These are phyloP conservation scores for Penicillium sp. DNA, from an alignment of 2,329 filamentous ascomycete species.

Conservation along the genomic window DNA sequence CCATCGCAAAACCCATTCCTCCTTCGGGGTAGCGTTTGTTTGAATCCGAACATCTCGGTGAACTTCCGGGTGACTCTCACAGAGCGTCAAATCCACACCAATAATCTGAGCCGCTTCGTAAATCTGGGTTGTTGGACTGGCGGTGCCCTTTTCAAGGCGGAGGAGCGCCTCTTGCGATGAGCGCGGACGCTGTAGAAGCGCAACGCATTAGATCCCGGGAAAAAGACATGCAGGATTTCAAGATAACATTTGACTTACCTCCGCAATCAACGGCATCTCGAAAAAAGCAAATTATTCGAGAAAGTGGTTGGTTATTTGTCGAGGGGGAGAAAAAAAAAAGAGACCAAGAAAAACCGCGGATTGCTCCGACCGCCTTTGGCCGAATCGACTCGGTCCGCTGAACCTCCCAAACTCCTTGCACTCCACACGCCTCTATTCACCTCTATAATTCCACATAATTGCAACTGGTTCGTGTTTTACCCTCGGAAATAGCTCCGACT, in stretches of 20 bases:
- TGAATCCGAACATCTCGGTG: constrained; percentile 25
- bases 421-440: constrained; percentile 19
- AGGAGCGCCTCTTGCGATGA: constrained; percentile 47
- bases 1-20: constrained; percentile 69
- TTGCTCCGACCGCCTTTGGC: constrained; percentile 44
- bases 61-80: constrained; percentile 33
- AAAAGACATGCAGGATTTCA: not conserved
- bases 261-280: constrained; percentile 38
- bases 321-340: constrained; percentile 20
- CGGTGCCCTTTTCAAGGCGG: constrained; percentile 47
- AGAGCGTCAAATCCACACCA: constrained; percentile 39
- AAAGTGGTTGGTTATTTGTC: constrained; percentile 12
- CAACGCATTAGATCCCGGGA: constrained; percentile 14
- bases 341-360: constrained; percentile 29
- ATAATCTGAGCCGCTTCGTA: constrained; percentile 46
- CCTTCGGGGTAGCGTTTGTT: constrained; percentile 46
- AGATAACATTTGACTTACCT: constrained; percentile 31
- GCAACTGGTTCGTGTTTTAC: constrained; percentile 12
- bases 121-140: constrained; percentile 40
- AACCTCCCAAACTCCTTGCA: constrained; percentile 27
- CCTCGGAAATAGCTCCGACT: no score
- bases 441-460: constrained; percentile 19
- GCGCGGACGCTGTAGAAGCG: constrained; percentile 34
- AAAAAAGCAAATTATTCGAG: constrained; percentile 21
- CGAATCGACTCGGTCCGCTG: constrained; percentile 26